Evolutionary conservation across 2,329 filamentous ascomycete genomes (phyloP).

Genomic region (Xylaria hypoxylon): DNA sequence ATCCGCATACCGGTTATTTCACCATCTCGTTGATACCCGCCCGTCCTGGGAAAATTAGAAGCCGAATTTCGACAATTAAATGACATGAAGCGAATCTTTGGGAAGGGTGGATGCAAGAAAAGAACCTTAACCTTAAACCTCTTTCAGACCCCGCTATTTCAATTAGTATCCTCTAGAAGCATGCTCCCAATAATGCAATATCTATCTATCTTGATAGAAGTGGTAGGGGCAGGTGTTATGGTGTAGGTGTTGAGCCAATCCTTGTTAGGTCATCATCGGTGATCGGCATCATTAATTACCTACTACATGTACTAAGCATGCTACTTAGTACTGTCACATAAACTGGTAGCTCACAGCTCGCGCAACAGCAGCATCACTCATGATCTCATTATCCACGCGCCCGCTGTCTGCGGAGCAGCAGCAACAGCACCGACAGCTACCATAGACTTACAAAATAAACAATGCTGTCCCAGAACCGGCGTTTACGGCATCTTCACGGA

Average conservation of each 20-base stretch:
- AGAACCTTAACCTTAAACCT: too few relatives aligned
- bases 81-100: background rate
- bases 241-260: too few relatives aligned
- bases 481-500: slow-evolving; percentile 86
- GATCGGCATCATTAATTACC: background rate
- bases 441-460: slow-evolving; percentile 24
- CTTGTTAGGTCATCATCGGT: too few relatives aligned
- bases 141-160: background rate
- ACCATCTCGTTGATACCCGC: background rate
- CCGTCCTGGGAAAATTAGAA: background rate
- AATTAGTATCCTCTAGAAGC: too few relatives aligned
- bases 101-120: background rate
- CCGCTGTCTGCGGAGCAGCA: slow-evolving; percentile 49
- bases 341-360: background rate
- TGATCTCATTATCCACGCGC: slow-evolving; percentile 40
- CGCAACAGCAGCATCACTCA: slow-evolving; percentile 30
- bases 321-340: background rate
- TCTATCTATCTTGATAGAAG: too few relatives aligned
- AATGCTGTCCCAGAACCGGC: slow-evolving; percentile 80
- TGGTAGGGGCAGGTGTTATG: too few relatives aligned
- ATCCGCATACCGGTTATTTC: background rate
- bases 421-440: slow-evolving; percentile 41
- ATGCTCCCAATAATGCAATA: too few relatives aligned
- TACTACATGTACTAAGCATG: background rate
- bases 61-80: background rate